A percentile compares a stretch with the other conserved stretches of the same genome.
Evolutionary conservation across 805 yeast genomes (phyloP).

Genomic region (Lipomyces anomalus): DNA sequence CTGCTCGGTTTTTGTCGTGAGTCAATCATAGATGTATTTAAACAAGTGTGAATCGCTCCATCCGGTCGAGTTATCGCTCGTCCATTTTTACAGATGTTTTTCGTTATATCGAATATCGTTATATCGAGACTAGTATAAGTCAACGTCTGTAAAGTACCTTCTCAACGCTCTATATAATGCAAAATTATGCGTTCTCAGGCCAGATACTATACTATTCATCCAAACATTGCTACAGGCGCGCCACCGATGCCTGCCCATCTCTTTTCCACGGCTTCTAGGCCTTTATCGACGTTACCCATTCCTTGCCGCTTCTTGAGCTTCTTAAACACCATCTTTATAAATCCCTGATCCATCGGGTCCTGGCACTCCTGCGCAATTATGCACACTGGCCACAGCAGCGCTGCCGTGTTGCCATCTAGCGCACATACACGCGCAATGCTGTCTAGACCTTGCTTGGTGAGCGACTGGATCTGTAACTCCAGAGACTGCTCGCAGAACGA

Average conservation of each 20-base stretch:
- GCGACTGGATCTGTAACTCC: constrained; percentile 11
- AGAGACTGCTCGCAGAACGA: too few relatives aligned
- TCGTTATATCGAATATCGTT: too few relatives aligned
- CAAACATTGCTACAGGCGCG: background rate
- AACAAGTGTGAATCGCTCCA: too few relatives aligned
- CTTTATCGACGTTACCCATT: constrained; percentile 21
- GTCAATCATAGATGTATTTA: too few relatives aligned
- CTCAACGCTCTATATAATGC: too few relatives aligned
- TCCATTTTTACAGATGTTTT: too few relatives aligned
- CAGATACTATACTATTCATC: background rate
- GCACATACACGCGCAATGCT: constrained; percentile 22
- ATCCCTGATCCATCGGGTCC: constrained; percentile 22
- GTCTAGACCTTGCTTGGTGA: constrained; percentile 17
- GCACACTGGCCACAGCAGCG: constrained; percentile 22
- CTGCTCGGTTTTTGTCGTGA: too few relatives aligned
- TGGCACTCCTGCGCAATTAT: constrained; percentile 22
- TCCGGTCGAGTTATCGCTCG: too few relatives aligned
- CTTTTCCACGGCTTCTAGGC: constrained; percentile 13
- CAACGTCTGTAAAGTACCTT: too few relatives aligned
- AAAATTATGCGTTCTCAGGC: too few relatives aligned
- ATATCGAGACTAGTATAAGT: too few relatives aligned
- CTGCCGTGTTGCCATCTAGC: constrained; percentile 23
- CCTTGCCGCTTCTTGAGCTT: constrained; percentile 20
- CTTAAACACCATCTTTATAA: constrained; percentile 21
- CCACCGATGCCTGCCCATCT: background rate